Evolutionary conservation across 192 early-diverging fungal genomes (phyloP).

Genomic region (Jimgerdemannia flammicorona): DNA sequence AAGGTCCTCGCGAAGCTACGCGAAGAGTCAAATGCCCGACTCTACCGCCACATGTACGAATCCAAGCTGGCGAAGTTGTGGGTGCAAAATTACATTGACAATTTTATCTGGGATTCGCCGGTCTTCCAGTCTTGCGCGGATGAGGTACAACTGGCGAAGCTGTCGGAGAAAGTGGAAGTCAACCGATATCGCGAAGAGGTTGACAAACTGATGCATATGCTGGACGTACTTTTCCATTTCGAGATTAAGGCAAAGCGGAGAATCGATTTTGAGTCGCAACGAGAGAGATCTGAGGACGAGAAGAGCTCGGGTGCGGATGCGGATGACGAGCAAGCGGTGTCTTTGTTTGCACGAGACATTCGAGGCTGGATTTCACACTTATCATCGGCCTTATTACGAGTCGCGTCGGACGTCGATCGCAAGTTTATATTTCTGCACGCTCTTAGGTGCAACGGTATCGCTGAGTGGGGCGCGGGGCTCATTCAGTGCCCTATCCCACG

Average conservation of each 20-base stretch:
- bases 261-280: constrained; percentile 22
- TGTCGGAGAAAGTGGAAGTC: not conserved
- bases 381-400: constrained; percentile 14
- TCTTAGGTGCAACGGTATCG: constrained; percentile 6
- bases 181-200: not conserved
- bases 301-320: not conserved
- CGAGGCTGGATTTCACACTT: constrained; percentile 25
- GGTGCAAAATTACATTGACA: not conserved
- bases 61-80: constrained; percentile 1
- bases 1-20: not conserved
- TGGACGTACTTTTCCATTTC: constrained; percentile 32
- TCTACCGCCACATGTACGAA: constrained; percentile 1
- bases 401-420: constrained; percentile 8
- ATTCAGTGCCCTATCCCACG: constrained; percentile 22
- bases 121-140: not conserved
- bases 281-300: constrained; percentile 4
- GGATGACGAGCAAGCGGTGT: not conserved
- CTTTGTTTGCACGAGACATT: constrained; percentile 10
- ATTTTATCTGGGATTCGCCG: constrained; percentile 1
- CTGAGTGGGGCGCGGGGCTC: constrained; percentile 16
- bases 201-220: not conserved
- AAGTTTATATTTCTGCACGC: constrained; percentile 26
- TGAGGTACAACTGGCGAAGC: not conserved
- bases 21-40: not conserved
- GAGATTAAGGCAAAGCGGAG: constrained; percentile 24